Evolutionary conservation across 2,329 filamentous ascomycete genomes (phyloP), one percentile per base, ranked within the genome.

Genomic region (Malbranchea zuffiana): DNA sequence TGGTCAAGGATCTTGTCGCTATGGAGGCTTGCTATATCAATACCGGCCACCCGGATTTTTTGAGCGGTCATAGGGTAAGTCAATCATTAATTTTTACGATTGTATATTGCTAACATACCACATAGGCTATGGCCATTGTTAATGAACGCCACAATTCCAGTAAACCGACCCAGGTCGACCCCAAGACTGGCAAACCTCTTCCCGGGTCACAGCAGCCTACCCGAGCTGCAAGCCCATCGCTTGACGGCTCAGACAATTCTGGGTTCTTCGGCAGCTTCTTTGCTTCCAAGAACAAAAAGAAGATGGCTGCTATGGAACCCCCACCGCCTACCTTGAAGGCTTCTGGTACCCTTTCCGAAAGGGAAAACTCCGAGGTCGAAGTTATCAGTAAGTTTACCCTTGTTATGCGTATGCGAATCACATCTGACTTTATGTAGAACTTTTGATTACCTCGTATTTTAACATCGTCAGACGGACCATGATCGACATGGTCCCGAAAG

Each of bases 401-500:
- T 11, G 20, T 24, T 24, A 24, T 32, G 10, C 4, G 32, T 35
- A 15, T n/a, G 5, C 21, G 10, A 12, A 12, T 6, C 24, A 31
- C 24, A 32, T 32, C 30, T 36, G 30, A 41, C 29, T 27, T 6
- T 16, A 2, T 16, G 21, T 54, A 90, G 83, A 98, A 67, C 77
- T 98, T 46, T 72, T 98, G 41, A 98, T 98, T 56, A 82, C 78
- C 39, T 95, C 86, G 0, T 98, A 98, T 70, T 98, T 83, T 67
- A 95, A 94, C 65, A 98, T 98, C 57, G 87, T 95, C 48, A 85
- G 86, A 69, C 75, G 90, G 50, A 98, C 92, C 43, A 92, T 98
- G 86, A 95, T 96, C 48, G 90, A 98, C 56, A 98, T 98, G 90
- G 90, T 98, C 4, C 90, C 90, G 49, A 98, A 98, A 68, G 90